Conservation (phyloP, 1,139 yeast species). For the Tardiomyces blankii region DNA sequence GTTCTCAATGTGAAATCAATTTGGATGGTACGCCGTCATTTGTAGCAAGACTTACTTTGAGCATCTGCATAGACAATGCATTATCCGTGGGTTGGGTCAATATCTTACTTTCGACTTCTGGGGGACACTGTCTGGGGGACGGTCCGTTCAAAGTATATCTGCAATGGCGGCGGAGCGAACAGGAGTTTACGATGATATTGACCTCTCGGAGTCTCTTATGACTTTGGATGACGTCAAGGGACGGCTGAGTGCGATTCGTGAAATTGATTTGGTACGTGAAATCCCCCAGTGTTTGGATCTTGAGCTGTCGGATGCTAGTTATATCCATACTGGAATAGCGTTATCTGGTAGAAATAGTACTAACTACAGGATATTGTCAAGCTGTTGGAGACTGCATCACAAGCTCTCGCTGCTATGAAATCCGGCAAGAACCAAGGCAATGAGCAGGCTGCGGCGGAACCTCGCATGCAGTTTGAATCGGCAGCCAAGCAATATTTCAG, state of each 20-base stretch:
- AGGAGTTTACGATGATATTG: background rate
- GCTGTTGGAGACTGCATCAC: background rate
- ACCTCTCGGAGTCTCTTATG: background rate
- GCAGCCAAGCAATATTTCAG: slow-evolving; percentile 20
- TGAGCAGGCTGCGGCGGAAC: slow-evolving; percentile 9
- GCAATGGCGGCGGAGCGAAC: too few species aligned
- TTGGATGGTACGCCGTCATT: too few species aligned
- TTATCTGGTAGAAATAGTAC: too few species aligned
- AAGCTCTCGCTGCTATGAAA: background rate
- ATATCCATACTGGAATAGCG: too few species aligned
- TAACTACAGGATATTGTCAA: background rate
- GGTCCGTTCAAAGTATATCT: too few species aligned
- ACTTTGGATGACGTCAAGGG: background rate
- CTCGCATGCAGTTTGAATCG: slow-evolving; percentile 23
- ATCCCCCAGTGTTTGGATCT: too few species aligned
- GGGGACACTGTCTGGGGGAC: too few species aligned
- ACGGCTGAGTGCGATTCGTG: background rate
- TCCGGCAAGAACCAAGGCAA: background rate
- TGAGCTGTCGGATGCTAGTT: too few species aligned
- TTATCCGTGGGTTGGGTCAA: too few species aligned
- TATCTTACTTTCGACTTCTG: too few species aligned
- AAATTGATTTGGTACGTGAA: background rate
- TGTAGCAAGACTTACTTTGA: too few species aligned
- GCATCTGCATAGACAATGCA: too few species aligned
- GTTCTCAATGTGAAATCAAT: background rate